Conservation (phyloP, 352 stramenopile species). For the Globisporangium spinosum region DNA sequence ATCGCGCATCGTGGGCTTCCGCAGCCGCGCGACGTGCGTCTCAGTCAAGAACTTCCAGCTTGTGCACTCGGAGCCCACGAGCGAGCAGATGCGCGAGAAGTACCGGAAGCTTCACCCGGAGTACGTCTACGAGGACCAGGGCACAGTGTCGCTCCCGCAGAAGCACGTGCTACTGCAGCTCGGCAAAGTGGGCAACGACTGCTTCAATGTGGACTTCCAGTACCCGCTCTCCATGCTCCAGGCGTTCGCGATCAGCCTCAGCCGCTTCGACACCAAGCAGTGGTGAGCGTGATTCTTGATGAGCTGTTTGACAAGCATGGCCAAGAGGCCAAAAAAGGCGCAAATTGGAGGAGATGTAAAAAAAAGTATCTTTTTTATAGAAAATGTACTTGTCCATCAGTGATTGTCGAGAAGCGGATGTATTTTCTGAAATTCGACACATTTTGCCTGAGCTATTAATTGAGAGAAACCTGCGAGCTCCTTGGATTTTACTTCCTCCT, state of each 20-base stretch:
- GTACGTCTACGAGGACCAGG: conserved; percentile 80
- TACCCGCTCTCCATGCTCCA: conserved; percentile 91
- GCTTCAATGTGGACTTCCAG: conserved; percentile 94
- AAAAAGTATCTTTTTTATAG: background rate
- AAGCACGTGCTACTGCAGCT: conserved; percentile 83
- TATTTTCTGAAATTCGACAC: no score
- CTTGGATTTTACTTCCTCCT: no score
- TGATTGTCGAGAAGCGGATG: no score
- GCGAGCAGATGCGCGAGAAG: conserved; percentile 62
- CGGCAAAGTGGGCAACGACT: conserved; percentile 88
- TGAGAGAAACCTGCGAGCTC: no score
- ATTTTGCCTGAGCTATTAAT: no score
- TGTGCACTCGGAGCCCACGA: conserved; percentile 77
- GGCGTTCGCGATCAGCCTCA: conserved; percentile 91
- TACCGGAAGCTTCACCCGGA: conserved; percentile 68
- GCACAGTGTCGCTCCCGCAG: conserved; percentile 77
- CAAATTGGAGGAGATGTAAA: background rate
- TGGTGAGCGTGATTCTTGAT: conserved; percentile 27
- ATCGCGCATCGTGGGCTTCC: conserved; percentile 92
- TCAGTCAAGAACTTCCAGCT: conserved; percentile 94
- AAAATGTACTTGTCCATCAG: background rate
- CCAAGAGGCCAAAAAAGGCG: no score
- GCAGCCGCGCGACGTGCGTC: conserved; percentile 84
- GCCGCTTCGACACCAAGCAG: conserved; percentile 89
- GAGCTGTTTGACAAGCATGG: background rate